These are phyloP conservation scores for Colletotrichum liaoningense DNA, from an alignment of 2,329 filamentous ascomycete genomes.

Conservation along the genomic window DNA sequence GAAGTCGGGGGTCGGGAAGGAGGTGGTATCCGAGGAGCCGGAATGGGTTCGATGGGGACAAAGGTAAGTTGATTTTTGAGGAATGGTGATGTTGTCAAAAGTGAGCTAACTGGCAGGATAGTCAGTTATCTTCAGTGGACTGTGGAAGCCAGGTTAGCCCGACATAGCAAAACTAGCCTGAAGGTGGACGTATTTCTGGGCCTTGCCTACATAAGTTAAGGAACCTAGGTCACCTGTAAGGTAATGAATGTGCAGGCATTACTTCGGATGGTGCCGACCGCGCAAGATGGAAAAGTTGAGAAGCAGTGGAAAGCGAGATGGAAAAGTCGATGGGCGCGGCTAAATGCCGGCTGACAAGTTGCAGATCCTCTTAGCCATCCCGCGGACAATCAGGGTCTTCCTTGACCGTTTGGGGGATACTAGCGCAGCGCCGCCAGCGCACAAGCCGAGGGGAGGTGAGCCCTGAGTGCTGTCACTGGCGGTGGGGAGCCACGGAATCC, in stretches of 20 bases:
- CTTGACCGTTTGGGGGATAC: not conserved
- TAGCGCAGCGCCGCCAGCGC: not conserved
- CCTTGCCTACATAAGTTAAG: not conserved
- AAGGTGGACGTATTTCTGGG: not conserved
- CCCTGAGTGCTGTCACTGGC: not conserved
- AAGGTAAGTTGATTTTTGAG: not conserved
- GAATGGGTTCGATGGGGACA: not conserved
- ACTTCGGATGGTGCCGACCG: constrained; percentile 24
- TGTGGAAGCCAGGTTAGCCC: not conserved
- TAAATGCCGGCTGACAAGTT: not conserved
- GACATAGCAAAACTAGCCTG: not conserved
- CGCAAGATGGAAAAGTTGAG: constrained; percentile 8
- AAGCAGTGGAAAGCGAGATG: not conserved
- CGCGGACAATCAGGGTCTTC: not conserved
- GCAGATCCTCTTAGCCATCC: not conserved
- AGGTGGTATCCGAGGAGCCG: not conserved
- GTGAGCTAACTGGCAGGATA: not conserved
- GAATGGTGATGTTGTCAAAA: not conserved
- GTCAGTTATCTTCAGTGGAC: not conserved
- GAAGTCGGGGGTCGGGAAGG: not conserved
- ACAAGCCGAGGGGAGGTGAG: not conserved
- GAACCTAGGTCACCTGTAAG: no score
- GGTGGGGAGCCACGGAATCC: not conserved
- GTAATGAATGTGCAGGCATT: not conserved
- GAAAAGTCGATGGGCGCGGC: not conserved